Percentiles rank a stretch among this genome's conserved stretches.
Conservation (phyloP, 169 alveolate species). For the Amoebophrya sp. region DNA sequence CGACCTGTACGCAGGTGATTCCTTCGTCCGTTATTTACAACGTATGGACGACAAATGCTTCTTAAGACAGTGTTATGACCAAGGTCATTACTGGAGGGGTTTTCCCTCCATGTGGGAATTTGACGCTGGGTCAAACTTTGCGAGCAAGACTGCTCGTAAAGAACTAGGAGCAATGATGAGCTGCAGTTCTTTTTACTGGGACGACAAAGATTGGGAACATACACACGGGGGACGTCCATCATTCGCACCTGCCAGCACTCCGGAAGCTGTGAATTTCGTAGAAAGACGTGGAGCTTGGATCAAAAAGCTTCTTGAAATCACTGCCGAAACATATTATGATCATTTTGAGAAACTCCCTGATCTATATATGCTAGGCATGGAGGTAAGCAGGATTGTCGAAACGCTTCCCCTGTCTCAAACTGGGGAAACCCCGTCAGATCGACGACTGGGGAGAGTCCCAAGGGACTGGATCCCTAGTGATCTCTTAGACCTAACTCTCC, state of each 20-base stretch:
- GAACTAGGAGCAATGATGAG: neutral
- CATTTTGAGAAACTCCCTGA: neutral
- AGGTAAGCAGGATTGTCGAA: neutral
- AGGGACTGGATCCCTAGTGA: neutral
- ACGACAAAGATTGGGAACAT: too few species aligned
- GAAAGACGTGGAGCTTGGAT: neutral
- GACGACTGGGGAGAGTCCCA: neutral
- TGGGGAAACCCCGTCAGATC: neutral
- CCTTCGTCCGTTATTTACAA: neutral
- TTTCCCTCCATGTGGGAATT: neutral
- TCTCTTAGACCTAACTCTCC: neutral
- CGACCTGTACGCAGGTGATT: neutral
- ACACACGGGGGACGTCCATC: too few species aligned
- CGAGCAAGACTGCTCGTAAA: too few species aligned
- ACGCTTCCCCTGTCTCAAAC: neutral
- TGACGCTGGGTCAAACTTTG: neutral
- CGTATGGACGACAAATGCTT: neutral
- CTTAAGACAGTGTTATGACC: neutral
- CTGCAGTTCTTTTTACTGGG: neutral
- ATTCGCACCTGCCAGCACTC: neutral
- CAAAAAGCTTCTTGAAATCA: neutral
- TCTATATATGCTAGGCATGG: neutral
- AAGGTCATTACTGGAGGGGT: neutral
- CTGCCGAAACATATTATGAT: neutral
- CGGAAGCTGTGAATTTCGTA: neutral